Percentiles rank a stretch among this genome's conserved stretches.
phyloP scores from a whole-genome alignment of 495 filamentous ascomycete species.

The Xylaria flabelliformis region DNA sequence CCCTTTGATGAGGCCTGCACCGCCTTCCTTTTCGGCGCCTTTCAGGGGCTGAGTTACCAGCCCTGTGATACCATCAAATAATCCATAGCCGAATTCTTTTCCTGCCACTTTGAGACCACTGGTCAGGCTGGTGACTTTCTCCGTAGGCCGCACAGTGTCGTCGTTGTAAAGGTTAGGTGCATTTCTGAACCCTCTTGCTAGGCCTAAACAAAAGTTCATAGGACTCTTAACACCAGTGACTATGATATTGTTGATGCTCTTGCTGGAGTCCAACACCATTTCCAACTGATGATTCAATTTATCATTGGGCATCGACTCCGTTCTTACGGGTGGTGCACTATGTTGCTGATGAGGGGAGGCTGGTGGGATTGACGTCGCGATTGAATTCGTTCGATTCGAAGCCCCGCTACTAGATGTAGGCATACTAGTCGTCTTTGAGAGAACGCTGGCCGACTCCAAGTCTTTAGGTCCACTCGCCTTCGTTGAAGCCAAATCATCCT shows the following conservation, averaged over 20 bases:
- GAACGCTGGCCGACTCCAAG: conserved; percentile 7
- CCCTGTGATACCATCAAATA: conserved; percentile 76
- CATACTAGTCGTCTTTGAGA: conserved; percentile 6
- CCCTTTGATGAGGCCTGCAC: conserved; percentile 73
- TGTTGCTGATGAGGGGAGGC: conserved; percentile 25
- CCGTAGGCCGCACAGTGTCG: conserved; percentile 68
- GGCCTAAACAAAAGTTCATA: conserved; percentile 77
- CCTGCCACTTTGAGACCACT: conserved; percentile 71
- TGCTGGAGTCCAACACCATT: conserved; percentile 64
- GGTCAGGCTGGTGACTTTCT: conserved; percentile 73
- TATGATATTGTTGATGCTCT: conserved; percentile 70
- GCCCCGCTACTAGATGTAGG: background rate
- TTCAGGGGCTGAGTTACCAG: conserved; percentile 72
- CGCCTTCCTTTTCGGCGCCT: conserved; percentile 72
- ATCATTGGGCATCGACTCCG: conserved; percentile 22
- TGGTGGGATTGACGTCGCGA: background rate
- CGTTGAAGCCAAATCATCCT: conserved; percentile 32
- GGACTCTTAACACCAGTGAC: conserved; percentile 75
- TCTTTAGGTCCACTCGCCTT: conserved; percentile 23
- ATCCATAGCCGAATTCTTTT: conserved; percentile 69
- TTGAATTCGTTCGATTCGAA: background rate
- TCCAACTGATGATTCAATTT: conserved; percentile 50
- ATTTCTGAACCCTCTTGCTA: conserved; percentile 88
- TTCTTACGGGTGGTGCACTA: conserved; percentile 6
- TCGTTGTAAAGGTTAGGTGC: conserved; percentile 80